Evolutionary conservation across 805 yeast species (phyloP).

Genomic region (Isabelozyma heimii): DNA sequence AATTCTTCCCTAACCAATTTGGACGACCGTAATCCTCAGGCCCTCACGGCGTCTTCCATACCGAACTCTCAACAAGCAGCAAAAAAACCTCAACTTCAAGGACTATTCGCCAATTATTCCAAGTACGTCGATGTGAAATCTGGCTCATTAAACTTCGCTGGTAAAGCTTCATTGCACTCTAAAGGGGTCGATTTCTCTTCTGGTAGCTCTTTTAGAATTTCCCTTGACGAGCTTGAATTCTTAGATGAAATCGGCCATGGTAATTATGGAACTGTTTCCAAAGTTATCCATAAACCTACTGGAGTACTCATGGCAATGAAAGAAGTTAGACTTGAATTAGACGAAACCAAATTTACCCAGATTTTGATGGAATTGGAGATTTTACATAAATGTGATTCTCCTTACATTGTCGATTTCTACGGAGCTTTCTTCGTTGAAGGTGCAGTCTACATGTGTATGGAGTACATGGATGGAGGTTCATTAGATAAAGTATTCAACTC

Average conservation of each 20-base stretch:
- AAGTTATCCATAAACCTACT: conserved; percentile 90
- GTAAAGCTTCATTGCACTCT: conserved; percentile 88
- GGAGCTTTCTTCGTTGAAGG: conserved; percentile 98
- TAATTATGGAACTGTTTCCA: conserved; percentile 93
- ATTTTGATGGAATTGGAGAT: conserved; percentile 95
- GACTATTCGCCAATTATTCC: conserved; percentile 78
- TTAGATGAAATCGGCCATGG: conserved; percentile 92
- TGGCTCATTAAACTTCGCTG: conserved; percentile 88
- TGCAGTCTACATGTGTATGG: conserved; percentile 97
- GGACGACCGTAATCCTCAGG: conserved; percentile 9
- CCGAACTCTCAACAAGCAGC: conserved; percentile 14
- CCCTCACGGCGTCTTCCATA: conserved; percentile 9
- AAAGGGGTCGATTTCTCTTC: conserved; percentile 88
- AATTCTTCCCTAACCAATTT: conserved; percentile 1
- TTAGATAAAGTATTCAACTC: conserved; percentile 77
- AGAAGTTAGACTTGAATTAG: conserved; percentile 89
- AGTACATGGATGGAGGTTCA: conserved; percentile 96
- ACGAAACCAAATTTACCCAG: conserved; percentile 90
- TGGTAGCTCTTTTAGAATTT: conserved; percentile 83
- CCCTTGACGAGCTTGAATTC: conserved; percentile 78
- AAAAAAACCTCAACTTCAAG: conserved; percentile 42
- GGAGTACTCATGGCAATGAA: conserved; percentile 95
- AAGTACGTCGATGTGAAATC: conserved; percentile 89
- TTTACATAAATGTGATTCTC: conserved; percentile 85
- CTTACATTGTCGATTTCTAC: conserved; percentile 90